Conservation (phyloP, 1,284 basidiomycete genomes). For the Leccinum discolor region DNA sequence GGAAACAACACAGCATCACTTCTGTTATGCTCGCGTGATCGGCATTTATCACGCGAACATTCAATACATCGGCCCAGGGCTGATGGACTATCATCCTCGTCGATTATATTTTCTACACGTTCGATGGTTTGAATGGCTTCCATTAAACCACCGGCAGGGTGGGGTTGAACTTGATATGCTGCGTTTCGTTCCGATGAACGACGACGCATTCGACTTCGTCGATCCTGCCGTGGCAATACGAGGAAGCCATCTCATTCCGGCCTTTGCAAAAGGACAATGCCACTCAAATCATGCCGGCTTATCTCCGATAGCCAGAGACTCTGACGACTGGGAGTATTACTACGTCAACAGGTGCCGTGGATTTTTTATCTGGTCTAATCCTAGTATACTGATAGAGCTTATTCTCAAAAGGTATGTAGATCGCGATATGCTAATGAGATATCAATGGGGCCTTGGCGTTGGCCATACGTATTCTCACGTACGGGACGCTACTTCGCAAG, state of each 20-base stretch:
- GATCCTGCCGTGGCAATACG: slow-evolving; percentile 12
- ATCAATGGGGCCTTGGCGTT: slow-evolving; percentile 9
- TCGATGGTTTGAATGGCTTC: neutral
- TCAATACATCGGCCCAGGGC: neutral
- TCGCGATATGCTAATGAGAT: slow-evolving; percentile 9
- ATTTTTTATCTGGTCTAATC: neutral
- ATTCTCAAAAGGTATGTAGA: slow-evolving; percentile 9
- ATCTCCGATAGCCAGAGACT: neutral
- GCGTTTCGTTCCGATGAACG: neutral
- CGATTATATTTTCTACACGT: slow-evolving; percentile 5
- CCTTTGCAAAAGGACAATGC: slow-evolving; percentile 5
- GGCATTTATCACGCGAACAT: slow-evolving; percentile 14
- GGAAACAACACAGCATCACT: neutral
- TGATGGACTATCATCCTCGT: neutral
- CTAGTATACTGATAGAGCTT: neutral
- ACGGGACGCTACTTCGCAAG: neutral
- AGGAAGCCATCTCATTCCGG: slow-evolving; percentile 14
- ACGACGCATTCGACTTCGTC: slow-evolving; percentile 14
- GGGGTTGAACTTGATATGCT: neutral
- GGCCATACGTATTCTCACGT: slow-evolving; percentile 6
- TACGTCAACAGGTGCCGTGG: neutral
- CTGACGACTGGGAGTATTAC: neutral
- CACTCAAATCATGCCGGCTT: neutral
- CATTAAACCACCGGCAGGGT: neutral
- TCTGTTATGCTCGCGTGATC: slow-evolving; percentile 5